These are phyloP conservation scores for Zoysia japonica DNA, from an alignment of 176 grass and related monocot species.

Conservation along the genomic window DNA sequence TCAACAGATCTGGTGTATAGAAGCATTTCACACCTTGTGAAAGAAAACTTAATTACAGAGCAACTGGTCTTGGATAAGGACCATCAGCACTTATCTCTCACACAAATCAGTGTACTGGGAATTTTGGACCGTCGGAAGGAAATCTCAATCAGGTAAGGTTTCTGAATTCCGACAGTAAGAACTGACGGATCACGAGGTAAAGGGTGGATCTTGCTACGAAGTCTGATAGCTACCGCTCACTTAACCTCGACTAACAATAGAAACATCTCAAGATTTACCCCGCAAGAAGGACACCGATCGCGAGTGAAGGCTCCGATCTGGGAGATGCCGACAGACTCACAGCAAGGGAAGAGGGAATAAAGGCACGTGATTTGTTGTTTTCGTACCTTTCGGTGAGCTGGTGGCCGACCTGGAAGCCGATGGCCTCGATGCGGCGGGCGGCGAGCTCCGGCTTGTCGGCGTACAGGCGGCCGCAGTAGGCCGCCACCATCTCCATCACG, in stretches of 20 bases:
- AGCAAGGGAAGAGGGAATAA: background rate
- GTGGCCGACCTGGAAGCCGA: constrained; percentile 90
- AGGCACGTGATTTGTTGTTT: background rate
- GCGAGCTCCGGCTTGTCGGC: constrained; percentile 79
- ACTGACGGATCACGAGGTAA: background rate
- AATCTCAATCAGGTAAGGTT: background rate
- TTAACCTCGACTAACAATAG: background rate
- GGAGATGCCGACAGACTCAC: background rate
- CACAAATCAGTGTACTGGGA: background rate
- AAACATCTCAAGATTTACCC: background rate
- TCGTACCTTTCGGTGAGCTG: constrained; percentile 82
- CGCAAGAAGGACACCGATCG: too few species aligned
- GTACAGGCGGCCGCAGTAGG: constrained; percentile 79
- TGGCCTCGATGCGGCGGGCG: constrained; percentile 86
- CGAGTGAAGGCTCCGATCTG: too few species aligned
- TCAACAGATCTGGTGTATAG: too few species aligned
- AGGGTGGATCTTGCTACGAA: constrained; percentile 3
- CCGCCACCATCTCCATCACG: constrained; percentile 89
- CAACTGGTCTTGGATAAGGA: background rate
- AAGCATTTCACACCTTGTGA: too few species aligned
- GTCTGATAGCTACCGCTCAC: background rate
- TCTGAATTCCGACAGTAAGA: background rate
- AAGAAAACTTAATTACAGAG: too few species aligned
- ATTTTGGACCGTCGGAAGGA: background rate
- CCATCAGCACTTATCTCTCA: background rate